A percentile compares a stretch with the other conserved stretches of the same genome.
Evolutionary conservation across 257 asterid genomes (phyloP).

Genomic region (Linderniella brevidens): DNA sequence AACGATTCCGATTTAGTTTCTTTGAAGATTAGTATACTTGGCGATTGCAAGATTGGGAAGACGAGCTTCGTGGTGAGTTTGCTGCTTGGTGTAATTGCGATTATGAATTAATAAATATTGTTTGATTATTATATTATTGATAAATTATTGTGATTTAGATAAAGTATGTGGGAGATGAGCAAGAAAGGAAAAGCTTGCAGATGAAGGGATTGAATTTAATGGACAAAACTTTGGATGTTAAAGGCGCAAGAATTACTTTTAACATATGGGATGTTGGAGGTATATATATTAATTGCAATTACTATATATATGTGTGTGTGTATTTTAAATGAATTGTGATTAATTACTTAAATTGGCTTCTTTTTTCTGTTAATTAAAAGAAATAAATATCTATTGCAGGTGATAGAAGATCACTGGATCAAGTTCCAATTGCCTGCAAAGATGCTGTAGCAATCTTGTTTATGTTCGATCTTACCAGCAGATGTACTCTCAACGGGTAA

Average conservation of each 20-base stretch:
- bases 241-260: constrained; percentile 71
- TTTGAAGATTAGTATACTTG: constrained; percentile 70
- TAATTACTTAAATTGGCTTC: background rate
- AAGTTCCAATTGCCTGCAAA: constrained; percentile 83
- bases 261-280: constrained; percentile 94
- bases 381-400: constrained; percentile 19
- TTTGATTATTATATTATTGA: background rate
- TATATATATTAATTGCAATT: constrained; percentile 13
- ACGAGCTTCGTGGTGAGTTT: constrained; percentile 62
- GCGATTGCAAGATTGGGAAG: constrained; percentile 88
- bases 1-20: constrained; percentile 73
- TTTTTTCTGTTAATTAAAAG: background rate
- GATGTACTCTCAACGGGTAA: constrained; percentile 62
- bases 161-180: constrained; percentile 72
- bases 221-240: constrained; percentile 47
- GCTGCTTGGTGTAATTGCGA: background rate
- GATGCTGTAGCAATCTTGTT: constrained; percentile 76
- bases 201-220: constrained; percentile 67
- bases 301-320: background rate
- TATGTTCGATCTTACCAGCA: constrained; percentile 87
- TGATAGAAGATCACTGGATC: constrained; percentile 46
- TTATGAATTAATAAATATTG: no score
- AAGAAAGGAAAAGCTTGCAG: constrained; percentile 47
- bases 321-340: background rate
- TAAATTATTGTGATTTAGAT: constrained; percentile 16